phyloP scores from a whole-genome alignment of 1,284 basidiomycete genomes.

The Cutaneotrichosporon cavernicola region DNA sequence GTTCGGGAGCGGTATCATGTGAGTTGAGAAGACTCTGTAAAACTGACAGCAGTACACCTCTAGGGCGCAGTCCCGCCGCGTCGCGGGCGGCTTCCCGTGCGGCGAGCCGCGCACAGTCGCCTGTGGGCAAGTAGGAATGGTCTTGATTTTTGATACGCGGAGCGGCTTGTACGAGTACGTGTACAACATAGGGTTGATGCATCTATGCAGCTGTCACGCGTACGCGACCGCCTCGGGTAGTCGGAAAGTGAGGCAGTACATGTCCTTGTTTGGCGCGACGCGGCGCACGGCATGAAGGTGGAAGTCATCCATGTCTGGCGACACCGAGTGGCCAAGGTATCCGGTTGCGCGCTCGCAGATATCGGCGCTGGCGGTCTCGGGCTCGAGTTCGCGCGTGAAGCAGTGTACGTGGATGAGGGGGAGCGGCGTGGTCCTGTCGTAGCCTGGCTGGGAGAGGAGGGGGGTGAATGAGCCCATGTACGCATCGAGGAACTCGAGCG shows the following conservation, averaged over 20 bases:
- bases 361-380: slow-evolving; percentile 66
- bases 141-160: too few relatives aligned
- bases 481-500: slow-evolving; percentile 84
- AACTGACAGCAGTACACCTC: slow-evolving; percentile 39
- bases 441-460: slow-evolving; percentile 33
- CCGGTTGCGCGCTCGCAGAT: slow-evolving; percentile 76
- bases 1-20: slow-evolving; percentile 54
- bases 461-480: slow-evolving; percentile 67
- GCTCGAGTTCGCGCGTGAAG: slow-evolving; percentile 85
- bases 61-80: slow-evolving; percentile 27
- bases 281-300: slow-evolving; percentile 77
- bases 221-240: slow-evolving; percentile 62
- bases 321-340: slow-evolving; percentile 62
- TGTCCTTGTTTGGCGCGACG: slow-evolving; percentile 95
- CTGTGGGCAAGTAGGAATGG: slow-evolving; percentile 5
- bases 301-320: slow-evolving; percentile 57
- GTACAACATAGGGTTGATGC: not conserved
- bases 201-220: slow-evolving; percentile 9
- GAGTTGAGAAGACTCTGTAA: slow-evolving; percentile 24
- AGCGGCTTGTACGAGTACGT: not conserved
- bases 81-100: slow-evolving; percentile 22
- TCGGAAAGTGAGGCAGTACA: slow-evolving; percentile 95
- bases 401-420: slow-evolving; percentile 95
- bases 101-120: slow-evolving; percentile 23
- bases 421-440: slow-evolving; percentile 56